These are phyloP conservation scores for Seminavis robusta DNA, from an alignment of 108 stramenopile species.

Conservation along the genomic window DNA sequence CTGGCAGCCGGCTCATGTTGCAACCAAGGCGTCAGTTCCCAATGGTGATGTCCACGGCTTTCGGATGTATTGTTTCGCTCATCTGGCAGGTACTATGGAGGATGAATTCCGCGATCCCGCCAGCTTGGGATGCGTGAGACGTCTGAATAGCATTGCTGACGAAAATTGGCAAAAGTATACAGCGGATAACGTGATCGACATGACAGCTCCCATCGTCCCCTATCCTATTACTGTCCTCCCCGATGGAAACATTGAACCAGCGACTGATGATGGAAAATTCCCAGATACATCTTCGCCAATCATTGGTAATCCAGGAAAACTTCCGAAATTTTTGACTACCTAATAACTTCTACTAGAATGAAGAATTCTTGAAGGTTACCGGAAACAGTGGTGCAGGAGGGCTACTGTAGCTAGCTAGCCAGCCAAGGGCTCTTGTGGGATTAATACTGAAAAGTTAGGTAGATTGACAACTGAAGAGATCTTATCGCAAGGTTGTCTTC, in stretches of 20 bases:
- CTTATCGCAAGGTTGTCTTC: slow-evolving; percentile 36
- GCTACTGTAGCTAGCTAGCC: too few relatives aligned
- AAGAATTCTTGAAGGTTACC: too few relatives aligned
- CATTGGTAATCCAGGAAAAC: background rate
- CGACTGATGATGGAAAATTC: background rate
- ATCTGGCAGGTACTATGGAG: slow-evolving; percentile 36
- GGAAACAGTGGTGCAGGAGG: too few relatives aligned
- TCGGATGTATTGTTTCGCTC: slow-evolving; percentile 37
- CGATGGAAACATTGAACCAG: background rate
- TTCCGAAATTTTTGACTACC: background rate
- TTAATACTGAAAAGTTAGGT: too few relatives aligned
- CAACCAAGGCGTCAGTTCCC: slow-evolving; percentile 23
- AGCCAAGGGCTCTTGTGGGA: too few relatives aligned
- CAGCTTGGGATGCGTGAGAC: slow-evolving; percentile 30
- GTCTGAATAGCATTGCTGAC: slow-evolving; percentile 36
- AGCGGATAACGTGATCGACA: slow-evolving; percentile 27
- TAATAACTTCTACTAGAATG: too few relatives aligned
- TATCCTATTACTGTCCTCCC: background rate
- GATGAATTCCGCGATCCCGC: slow-evolving; percentile 37
- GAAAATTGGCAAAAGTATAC: slow-evolving; percentile 33
- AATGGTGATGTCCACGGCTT: slow-evolving; percentile 42
- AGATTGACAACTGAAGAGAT: too few relatives aligned
- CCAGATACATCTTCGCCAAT: background rate
- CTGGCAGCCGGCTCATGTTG: slow-evolving; percentile 41
- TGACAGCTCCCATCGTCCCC: slow-evolving; percentile 12